These are phyloP conservation scores for Penicillium silybi DNA, from an alignment of 495 filamentous ascomycete genomes.

Conservation along the genomic window DNA sequence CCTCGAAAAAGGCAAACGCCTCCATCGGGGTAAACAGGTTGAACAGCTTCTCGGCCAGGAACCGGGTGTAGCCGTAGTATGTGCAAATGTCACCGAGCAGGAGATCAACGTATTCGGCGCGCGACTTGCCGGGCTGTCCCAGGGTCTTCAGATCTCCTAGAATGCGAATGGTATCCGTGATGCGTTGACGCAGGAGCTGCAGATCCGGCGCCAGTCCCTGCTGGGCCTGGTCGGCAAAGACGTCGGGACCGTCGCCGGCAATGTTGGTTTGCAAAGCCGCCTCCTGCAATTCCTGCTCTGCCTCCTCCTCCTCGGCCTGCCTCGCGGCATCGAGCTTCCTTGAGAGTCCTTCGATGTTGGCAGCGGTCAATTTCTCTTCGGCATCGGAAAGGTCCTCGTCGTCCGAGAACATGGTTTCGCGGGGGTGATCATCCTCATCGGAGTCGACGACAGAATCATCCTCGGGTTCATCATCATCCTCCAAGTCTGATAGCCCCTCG, in stretches of 20 bases:
- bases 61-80: constrained; percentile 86
- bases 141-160: constrained; percentile 81
- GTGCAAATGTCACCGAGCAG: constrained; percentile 88
- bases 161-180: constrained; percentile 89
- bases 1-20: constrained; percentile 97
- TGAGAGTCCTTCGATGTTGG: constrained; percentile 91
- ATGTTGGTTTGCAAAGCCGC: constrained; percentile 95
- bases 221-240: constrained; percentile 60
- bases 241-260: constrained; percentile 67
- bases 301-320: constrained; percentile 67
- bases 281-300: constrained; percentile 64
- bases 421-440: constrained; percentile 55
- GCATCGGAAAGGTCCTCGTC: constrained; percentile 88
- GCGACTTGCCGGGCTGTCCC: constrained; percentile 69
- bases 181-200: constrained; percentile 81
- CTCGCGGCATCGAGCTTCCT: constrained; percentile 69
- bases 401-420: constrained; percentile 80
- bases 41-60: constrained; percentile 80
- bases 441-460: constrained; percentile 72
- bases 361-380: constrained; percentile 88
- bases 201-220: constrained; percentile 77
- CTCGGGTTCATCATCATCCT: constrained; percentile 41
- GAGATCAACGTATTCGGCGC: constrained; percentile 81
- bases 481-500: constrained; percentile 45
- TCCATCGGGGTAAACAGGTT: constrained; percentile 90